Base-by-base conservation (phyloP, 2,329 filamentous ascomycete genomes). In the Fusarium goolgardi region DNA sequence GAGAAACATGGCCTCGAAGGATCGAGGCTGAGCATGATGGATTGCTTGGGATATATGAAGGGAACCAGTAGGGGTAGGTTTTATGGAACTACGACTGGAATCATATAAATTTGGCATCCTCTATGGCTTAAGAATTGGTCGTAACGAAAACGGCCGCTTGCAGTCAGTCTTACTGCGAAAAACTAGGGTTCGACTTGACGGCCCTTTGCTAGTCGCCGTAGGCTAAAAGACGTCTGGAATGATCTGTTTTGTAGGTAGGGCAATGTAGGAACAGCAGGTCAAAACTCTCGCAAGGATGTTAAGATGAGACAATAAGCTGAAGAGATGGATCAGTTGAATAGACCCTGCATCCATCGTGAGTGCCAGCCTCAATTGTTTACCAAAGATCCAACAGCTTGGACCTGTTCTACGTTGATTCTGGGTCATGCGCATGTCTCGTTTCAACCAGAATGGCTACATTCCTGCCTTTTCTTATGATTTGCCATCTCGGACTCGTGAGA, bases 101-200 rank as follows among this genome's bases (percentile, higher is more conserved):
- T 18, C 4, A 13, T 12, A 15, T 9, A 18, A 6, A n/a, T 18
- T n/a, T 25, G 8, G 29, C 29, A 35, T n/a, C 12, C 7, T 35
- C 0, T 6, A 1, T 43, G 10, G 0, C 1, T 27, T 8, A n/a
- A 18, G 5, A 11, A 25, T 10, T n/a, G 13, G 12, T 10, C 16
- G 8, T 7, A 12, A 15, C 5, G 13, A 23, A 3, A 11, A 5
- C 13, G 29, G 5, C 29, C n/a, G 31, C 9, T 25, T 49, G 46
- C 5, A 49, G 31, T 2, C 1, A 16, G 16, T 7, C 11, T 2
- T 2, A 10, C 29, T 32, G 10, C 20, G 7, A 23, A 1, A 23
- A 18, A 7, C 16, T 13, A 21, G 21, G 31, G 8, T 10, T 13
- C 23, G 21, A 25, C 18, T n/a, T 15, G 16, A 20, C n/a, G 11